phyloP scores from a whole-genome alignment of 2,329 filamentous ascomycete species.

The Aureobasidium namibiae region DNA sequence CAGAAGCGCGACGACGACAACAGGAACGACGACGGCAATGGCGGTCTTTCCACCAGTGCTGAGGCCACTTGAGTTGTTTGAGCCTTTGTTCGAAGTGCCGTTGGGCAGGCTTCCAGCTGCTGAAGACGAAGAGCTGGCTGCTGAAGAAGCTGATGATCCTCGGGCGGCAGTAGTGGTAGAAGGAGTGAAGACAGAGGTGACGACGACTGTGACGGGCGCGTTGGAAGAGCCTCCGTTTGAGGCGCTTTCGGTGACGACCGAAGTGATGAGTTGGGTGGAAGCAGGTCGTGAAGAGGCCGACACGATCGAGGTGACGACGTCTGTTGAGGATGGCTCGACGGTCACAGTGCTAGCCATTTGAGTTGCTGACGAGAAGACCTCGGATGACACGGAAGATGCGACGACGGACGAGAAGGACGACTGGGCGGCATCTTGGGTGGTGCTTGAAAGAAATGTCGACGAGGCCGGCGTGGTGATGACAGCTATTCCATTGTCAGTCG shows the following conservation, averaged over 20 bases:
- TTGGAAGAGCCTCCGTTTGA: constrained; percentile 11
- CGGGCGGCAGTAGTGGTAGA: constrained; percentile 13
- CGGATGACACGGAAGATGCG: constrained; percentile 18
- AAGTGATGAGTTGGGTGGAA: constrained; percentile 19
- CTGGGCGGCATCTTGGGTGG: constrained; percentile 3
- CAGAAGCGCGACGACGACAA: constrained; percentile 76
- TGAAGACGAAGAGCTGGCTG: constrained; percentile 16
- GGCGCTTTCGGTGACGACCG: constrained; percentile 18
- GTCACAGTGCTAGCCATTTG: constrained; percentile 14
- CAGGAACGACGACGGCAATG: constrained; percentile 87
- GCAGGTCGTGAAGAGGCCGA: constrained; percentile 18
- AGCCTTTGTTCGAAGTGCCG: constrained; percentile 12
- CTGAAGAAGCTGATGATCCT: constrained; percentile 10
- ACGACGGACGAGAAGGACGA: constrained; percentile 15
- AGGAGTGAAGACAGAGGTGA: constrained; percentile 16
- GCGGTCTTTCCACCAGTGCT: constrained; percentile 66
- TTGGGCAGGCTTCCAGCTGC: constrained; percentile 17
- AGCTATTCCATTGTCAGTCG: constrained; percentile 1
- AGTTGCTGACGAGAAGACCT: constrained; percentile 8
- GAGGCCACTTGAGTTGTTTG: constrained; percentile 38
- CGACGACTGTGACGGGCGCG: constrained; percentile 19
- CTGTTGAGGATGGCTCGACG: constrained; percentile 14
- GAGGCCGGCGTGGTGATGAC: not conserved
- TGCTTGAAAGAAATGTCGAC: constrained; percentile 4
- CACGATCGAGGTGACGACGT: constrained; percentile 16